Evolutionary conservation across 805 yeast genomes (phyloP).

Genomic region (Metschnikowia orientalis): DNA sequence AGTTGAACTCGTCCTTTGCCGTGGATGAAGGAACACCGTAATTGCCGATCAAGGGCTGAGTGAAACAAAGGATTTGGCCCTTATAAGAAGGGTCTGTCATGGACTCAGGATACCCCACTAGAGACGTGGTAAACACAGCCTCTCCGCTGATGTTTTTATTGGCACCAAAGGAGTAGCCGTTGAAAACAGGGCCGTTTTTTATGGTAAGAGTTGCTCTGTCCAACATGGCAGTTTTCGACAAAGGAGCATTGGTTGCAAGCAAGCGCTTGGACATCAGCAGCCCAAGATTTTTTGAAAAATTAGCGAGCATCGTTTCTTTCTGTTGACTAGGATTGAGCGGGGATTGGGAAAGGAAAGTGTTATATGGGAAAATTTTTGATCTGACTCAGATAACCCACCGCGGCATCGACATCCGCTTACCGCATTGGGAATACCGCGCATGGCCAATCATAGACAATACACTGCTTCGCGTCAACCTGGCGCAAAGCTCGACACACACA

Average conservation of each 20-base stretch:
- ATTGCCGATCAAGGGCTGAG: conserved; percentile 96
- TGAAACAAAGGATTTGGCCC: conserved; percentile 94
- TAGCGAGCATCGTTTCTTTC: neutral
- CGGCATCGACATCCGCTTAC: conserved; percentile 20
- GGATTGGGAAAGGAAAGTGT: conserved; percentile 2
- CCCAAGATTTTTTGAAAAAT: neutral
- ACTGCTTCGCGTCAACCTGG: too few species aligned
- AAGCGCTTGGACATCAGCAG: conserved; percentile 19
- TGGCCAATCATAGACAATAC: conserved; percentile 14
- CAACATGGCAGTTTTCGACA: conserved; percentile 37
- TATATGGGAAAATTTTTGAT: conserved; percentile 4
- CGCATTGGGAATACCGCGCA: conserved; percentile 15
- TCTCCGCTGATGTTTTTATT: conserved; percentile 91
- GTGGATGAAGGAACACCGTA: conserved; percentile 93
- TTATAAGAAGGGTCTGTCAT: conserved; percentile 98
- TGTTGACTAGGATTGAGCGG: neutral
- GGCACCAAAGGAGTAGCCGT: conserved; percentile 95
- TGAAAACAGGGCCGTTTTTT: conserved; percentile 88
- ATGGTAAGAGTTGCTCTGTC: conserved; percentile 88
- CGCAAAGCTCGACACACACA: too few species aligned
- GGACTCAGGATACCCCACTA: conserved; percentile 98
- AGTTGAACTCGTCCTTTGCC: conserved; percentile 75
- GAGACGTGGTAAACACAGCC: conserved; percentile 95
- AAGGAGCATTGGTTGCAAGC: conserved; percentile 32
- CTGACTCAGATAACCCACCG: conserved; percentile 23